Percentiles rank a stretch among this genome's conserved stretches.
Conservation (phyloP, 495 filamentous ascomycete species). For the Penicillium goetzii region DNA sequence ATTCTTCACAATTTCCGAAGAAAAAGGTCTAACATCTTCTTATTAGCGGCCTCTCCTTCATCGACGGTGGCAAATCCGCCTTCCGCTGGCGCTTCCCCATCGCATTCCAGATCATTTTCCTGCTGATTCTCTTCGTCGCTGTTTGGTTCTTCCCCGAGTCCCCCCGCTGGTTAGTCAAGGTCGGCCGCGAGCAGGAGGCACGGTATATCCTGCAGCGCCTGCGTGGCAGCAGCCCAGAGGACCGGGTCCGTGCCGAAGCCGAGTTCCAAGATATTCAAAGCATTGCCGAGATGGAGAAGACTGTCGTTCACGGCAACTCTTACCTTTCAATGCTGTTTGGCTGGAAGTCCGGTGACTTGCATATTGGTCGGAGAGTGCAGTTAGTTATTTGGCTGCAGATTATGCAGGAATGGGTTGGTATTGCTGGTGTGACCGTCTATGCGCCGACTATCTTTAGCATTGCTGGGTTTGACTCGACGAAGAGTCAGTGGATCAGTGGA, state of each 20-base stretch:
- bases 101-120: constrained; percentile 69
- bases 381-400: constrained; percentile 75
- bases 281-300: constrained; percentile 60
- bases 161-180: constrained; percentile 67
- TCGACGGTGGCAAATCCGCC: constrained; percentile 57
- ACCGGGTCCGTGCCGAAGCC: constrained; percentile 55
- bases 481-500: constrained; percentile 70
- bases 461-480: constrained; percentile 61
- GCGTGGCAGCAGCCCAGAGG: constrained; percentile 60
- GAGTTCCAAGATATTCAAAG: constrained; percentile 68
- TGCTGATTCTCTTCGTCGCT: constrained; percentile 50
- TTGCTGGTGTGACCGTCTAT: constrained; percentile 71
- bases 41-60: constrained; percentile 56
- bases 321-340: constrained; percentile 69
- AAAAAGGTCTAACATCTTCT: constrained; percentile 16
- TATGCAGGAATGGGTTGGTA: constrained; percentile 74
- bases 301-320: constrained; percentile 52
- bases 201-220: constrained; percentile 64
- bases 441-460: constrained; percentile 69
- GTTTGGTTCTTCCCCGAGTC: constrained; percentile 71
- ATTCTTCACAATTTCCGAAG: not conserved
- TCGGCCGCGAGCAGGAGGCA: constrained; percentile 63
- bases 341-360: constrained; percentile 62
- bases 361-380: constrained; percentile 67
- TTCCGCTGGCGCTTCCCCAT: constrained; percentile 73